Percentiles rank a stretch among this genome's conserved stretches.
These are phyloP conservation scores for Crepidotus variabilis DNA, from an alignment of 768 basidiomycete genomes.

Conservation along the genomic window DNA sequence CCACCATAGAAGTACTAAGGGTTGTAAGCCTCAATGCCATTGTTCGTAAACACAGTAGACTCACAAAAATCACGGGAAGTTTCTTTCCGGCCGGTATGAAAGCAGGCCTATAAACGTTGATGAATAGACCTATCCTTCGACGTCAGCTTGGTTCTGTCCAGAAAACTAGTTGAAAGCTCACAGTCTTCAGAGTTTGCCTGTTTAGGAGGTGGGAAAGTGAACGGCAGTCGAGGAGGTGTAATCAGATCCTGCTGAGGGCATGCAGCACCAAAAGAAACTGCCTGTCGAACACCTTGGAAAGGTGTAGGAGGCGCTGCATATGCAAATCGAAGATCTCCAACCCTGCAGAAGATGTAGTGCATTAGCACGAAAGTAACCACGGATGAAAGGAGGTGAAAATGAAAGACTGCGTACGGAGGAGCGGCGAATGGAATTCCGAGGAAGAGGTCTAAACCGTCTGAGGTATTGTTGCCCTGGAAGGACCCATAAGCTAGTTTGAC, in stretches of 20 bases:
- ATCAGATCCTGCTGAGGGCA: slow-evolving; percentile 34
- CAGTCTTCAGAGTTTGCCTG: slow-evolving; percentile 28
- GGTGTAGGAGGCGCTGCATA: slow-evolving; percentile 24
- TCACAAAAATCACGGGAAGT: slow-evolving; percentile 40
- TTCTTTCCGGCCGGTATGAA: slow-evolving; percentile 18
- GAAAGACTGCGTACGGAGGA: slow-evolving; percentile 29
- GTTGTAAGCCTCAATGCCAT: background rate
- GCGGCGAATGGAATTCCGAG: slow-evolving; percentile 39
- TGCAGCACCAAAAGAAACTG: slow-evolving; percentile 30
- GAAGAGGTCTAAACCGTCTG: slow-evolving; percentile 18
- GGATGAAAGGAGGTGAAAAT: no score
- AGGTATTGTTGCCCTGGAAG: slow-evolving; percentile 13
- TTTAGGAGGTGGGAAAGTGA: background rate
- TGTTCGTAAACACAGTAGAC: background rate
- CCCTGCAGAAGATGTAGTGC: background rate
- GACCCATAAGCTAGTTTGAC: slow-evolving; percentile 11
- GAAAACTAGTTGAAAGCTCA: slow-evolving; percentile 5
- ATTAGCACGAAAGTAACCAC: no score
- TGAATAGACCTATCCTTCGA: slow-evolving; percentile 26
- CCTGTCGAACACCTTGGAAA: slow-evolving; percentile 30
- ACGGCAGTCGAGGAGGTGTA: background rate
- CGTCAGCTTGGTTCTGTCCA: background rate
- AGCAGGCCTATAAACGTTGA: slow-evolving; percentile 38
- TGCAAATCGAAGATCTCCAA: slow-evolving; percentile 30
- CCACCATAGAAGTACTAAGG: slow-evolving; percentile 30